Percentiles rank a stretch among this genome's conserved stretches.
These are phyloP conservation scores for Sporopachydermia lactativora DNA, from an alignment of 805 yeast genomes.

Conservation along the genomic window DNA sequence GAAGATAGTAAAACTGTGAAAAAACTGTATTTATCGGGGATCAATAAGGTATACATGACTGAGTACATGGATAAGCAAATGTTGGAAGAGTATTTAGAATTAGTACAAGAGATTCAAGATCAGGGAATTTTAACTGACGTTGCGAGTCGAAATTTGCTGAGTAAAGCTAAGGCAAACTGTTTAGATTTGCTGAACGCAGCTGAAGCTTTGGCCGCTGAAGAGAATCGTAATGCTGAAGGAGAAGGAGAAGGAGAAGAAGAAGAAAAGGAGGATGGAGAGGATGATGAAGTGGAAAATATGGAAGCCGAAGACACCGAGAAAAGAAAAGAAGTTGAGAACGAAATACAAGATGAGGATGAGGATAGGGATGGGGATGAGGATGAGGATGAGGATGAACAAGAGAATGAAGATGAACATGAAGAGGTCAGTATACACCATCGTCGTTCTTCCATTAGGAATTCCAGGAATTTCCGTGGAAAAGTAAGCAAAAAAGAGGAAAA, in stretches of 20 bases:
- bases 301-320: constrained; percentile 15
- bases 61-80: constrained; percentile 14
- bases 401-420: background rate
- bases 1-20: constrained; percentile 36
- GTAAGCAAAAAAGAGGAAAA: background rate
- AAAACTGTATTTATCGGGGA: constrained; percentile 35
- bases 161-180: constrained; percentile 9
- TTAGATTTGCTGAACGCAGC: constrained; percentile 4
- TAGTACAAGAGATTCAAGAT: constrained; percentile 19
- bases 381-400: background rate
- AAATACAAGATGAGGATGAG: background rate
- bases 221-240: constrained; percentile 12
- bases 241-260: constrained; percentile 11
- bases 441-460: no score
- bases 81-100: constrained; percentile 16
- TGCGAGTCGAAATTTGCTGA: constrained; percentile 21
- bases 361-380: background rate
- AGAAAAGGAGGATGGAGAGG: constrained; percentile 10
- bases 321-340: constrained; percentile 2
- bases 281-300: constrained; percentile 7
- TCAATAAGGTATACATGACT: constrained; percentile 35
- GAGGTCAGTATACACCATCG: no score
- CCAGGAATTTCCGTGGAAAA: no score
- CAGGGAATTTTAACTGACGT: constrained; percentile 19
- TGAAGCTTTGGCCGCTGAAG: constrained; percentile 12